Percentiles rank a stretch among this genome's conserved stretches.
These are phyloP conservation scores for Ustilago xerochloae DNA, from an alignment of 1,284 basidiomycete species.

Conservation along the genomic window DNA sequence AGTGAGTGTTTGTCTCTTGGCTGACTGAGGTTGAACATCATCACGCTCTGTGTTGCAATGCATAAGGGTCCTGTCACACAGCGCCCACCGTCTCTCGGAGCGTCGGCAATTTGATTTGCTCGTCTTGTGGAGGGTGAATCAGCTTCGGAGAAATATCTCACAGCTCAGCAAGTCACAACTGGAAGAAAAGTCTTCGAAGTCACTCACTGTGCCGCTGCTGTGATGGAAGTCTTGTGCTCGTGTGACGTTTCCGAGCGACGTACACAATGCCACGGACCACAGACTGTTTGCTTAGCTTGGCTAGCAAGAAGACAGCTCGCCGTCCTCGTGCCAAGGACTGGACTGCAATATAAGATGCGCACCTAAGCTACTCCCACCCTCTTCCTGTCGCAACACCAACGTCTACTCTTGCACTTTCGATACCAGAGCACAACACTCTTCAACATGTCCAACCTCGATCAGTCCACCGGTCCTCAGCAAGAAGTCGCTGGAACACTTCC, in stretches of 20 bases:
- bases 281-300: too few relatives aligned
- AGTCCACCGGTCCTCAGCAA: constrained; percentile 32
- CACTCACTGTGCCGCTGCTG: not conserved
- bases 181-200: not conserved
- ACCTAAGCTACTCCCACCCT: not conserved
- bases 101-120: not conserved
- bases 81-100: not conserved
- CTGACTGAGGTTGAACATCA: constrained; percentile 5
- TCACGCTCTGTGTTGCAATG: not conserved
- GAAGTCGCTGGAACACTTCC: constrained; percentile 31
- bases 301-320: too few relatives aligned
- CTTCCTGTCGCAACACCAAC: not conserved
- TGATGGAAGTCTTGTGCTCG: not conserved
- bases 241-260: not conserved
- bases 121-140: constrained; percentile 21
- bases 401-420: not conserved
- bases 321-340: too few relatives aligned
- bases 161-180: not conserved
- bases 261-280: not conserved
- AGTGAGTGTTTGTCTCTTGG: too few relatives aligned
- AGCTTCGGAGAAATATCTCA: not conserved
- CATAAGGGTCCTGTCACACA: not conserved
- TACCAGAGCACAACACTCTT: not conserved
- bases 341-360: not conserved
- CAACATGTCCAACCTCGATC: constrained; percentile 28